Percentiles rank a stretch among this genome's conserved stretches.
phyloP scores from a whole-genome alignment of 2,329 filamentous ascomycete genomes.

The Colletotrichum phormii region DNA sequence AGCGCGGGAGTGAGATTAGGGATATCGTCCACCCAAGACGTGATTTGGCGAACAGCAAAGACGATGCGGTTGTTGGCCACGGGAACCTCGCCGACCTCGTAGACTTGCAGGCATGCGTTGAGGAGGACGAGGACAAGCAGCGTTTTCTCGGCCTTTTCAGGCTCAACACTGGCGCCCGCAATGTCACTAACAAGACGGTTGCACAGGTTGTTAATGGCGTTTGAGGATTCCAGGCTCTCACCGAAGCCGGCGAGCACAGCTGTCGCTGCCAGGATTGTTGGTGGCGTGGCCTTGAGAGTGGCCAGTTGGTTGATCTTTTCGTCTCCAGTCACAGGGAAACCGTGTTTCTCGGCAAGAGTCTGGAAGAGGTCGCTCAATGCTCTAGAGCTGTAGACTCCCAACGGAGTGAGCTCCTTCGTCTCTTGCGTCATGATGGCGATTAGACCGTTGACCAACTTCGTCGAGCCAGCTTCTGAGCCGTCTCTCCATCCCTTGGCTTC shows the following conservation, averaged over 20 bases:
- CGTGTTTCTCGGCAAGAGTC: slow-evolving; percentile 58
- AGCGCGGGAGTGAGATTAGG: slow-evolving; percentile 57
- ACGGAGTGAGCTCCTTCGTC: slow-evolving; percentile 53
- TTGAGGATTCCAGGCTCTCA: slow-evolving; percentile 61
- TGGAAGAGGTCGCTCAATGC: slow-evolving; percentile 63
- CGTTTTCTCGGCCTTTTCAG: slow-evolving; percentile 59
- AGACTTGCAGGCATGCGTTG: slow-evolving; percentile 64
- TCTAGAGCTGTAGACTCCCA: slow-evolving; percentile 64
- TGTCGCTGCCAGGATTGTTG: slow-evolving; percentile 60
- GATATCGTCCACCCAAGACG: slow-evolving; percentile 73
- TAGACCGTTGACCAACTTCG: slow-evolving; percentile 53
- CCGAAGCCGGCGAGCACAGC: slow-evolving; percentile 65
- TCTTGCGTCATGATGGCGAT: slow-evolving; percentile 58
- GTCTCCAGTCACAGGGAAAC: slow-evolving; percentile 58
- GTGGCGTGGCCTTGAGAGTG: slow-evolving; percentile 58
- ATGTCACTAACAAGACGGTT: slow-evolving; percentile 72
- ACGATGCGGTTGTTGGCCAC: slow-evolving; percentile 77
- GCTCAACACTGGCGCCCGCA: slow-evolving; percentile 58
- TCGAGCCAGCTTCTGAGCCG: slow-evolving; percentile 46
- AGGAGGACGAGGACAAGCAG: slow-evolving; percentile 64
- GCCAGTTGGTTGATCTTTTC: slow-evolving; percentile 58
- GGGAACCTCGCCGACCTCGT: slow-evolving; percentile 63
- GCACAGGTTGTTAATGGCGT: slow-evolving; percentile 62
- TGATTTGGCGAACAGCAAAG: slow-evolving; percentile 84
- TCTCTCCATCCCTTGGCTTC: slow-evolving; percentile 53